These are phyloP conservation scores for Acanthamoeba sp. DNA, from an alignment of 208 protist genomes.

Conservation along the genomic window DNA sequence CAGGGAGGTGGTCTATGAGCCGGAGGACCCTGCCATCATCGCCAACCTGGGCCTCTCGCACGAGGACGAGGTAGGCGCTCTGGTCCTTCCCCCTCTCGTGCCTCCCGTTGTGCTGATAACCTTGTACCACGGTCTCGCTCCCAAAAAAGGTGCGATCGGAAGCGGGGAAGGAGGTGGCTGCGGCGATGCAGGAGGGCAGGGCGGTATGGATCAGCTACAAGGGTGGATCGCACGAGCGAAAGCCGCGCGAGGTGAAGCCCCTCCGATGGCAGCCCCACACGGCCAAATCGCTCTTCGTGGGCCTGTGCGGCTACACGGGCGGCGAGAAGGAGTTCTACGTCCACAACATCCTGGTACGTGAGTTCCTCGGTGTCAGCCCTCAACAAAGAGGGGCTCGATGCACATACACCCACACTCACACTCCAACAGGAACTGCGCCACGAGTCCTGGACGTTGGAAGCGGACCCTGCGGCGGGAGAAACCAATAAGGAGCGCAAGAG, in stretches of 20 bases:
- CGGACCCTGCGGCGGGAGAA: too few species aligned
- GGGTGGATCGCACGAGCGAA: background rate
- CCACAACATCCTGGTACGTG: background rate
- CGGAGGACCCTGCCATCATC: background rate
- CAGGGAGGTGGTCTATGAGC: slow-evolving; percentile 35
- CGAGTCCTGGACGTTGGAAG: background rate
- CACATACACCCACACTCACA: too few species aligned
- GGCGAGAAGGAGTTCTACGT: slow-evolving; percentile 24
- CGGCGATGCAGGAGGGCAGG: background rate
- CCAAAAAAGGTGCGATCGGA: slow-evolving; percentile 32
- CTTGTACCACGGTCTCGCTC: too few species aligned
- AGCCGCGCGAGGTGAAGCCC: background rate
- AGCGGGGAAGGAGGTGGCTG: background rate
- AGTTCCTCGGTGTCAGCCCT: too few species aligned
- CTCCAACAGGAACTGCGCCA: background rate
- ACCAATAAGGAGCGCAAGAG: too few species aligned
- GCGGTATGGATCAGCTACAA: slow-evolving; percentile 26
- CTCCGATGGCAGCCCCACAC: slow-evolving; percentile 8
- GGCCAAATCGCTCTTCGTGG: background rate
- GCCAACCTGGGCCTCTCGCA: slow-evolving; percentile 41
- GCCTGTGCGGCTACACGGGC: background rate
- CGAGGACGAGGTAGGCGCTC: slow-evolving; percentile 26
- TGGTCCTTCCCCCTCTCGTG: too few species aligned
- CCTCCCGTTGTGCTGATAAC: too few species aligned
- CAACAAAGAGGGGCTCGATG: too few species aligned